Base-by-base conservation (phyloP, 2,329 filamentous ascomycete species). In the Verticillium albo-atrum region DNA sequence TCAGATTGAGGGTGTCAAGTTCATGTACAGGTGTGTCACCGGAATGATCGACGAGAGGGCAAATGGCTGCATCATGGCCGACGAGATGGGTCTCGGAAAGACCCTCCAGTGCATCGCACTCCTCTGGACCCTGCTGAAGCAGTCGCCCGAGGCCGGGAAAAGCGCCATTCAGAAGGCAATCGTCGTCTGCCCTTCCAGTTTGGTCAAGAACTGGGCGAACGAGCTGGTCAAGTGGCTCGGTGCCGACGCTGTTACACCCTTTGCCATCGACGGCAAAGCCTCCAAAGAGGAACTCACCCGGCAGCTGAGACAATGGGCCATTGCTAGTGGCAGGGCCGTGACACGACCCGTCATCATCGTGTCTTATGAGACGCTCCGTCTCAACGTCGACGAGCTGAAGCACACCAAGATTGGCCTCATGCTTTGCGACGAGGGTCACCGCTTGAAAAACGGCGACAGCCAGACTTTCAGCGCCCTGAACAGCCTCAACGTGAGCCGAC, bases 11-110 rank as follows among this genome's bases (percentile, higher is more conserved):
- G 95, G 95, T 69, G 95, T 99, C 64, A 97, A 95, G 78, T 99
- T 99, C 74, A 87, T 99, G 81, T 99, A 98, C 75, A 85, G 86
- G 65, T 96, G 92, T 69, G 92, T 95, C 6, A 98, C 94, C 1
- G 95, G 95, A n/a, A 83, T 98, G 82, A 90, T 98, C 59, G 95
- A 98, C 68, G 84, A 89, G 37, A 94, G 94, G 67, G 95, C 95
- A 55, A 91, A 97, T 72, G 95, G 95, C 2, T 99, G 95, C 75
- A 99, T 99, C 72, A 99, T 99, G 95, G 95, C 95, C 57, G 95
- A 99, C 72, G 95, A 97, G 72, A 99, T 99, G 95, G 95, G 95
- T 67, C 79, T 99, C 30, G 95, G 95, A 59, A 99, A 99, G 77
- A 99, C 95, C 20, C 77, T 99, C 51, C 95, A 99, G 79, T 99